Evolutionary conservation across 2,329 filamentous ascomycete species (phyloP), one percentile per base, ranked within the genome.

Genomic region (Neonectria magnoliae): DNA sequence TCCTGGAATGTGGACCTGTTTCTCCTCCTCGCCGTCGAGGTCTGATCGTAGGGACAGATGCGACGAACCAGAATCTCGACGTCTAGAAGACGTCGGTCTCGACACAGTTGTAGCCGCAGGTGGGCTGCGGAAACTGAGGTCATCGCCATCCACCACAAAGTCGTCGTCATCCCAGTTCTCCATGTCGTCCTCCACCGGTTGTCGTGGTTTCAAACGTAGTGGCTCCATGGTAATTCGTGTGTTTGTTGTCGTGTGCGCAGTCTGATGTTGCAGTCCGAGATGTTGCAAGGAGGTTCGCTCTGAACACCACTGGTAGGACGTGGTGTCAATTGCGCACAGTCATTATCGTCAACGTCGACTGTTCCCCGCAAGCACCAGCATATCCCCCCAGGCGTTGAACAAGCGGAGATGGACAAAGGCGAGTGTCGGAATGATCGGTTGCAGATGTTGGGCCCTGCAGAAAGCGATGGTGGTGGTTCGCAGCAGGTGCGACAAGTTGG

Each of bases 21-120:
- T 94, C 79, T 97, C 93, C 74, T 97, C 93, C 74, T 97, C 93
- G 66, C 90, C 92, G 57, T 93, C 91, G 51, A 93, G 87, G 75
- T 97, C 94, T 59, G 93, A 97, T 72, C 91, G 91, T 73, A 93
- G 88, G 18, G 94, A 97, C 69, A 90, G 82, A 71, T 93, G 91
- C 63, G 93, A 97, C 1, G 94, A 97, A 60, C 91, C 88, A 18
- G 92, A 94, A 73, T 94, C 91, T 68, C 92, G 88, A 66, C 88
- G 87, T 67, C 88, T 86, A 18, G 77, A 75, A 9, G 77, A 75
- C 6, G 77, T 69, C 44, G 66, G 74, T 61, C 60, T 72, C 64
- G 81, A 79, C 36, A 77, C 76, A 62, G 81, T 83, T 62, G 78
- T 77, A 38, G 80, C 75, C 41, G 79, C 81, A 38, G 83, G 81